phyloP scores from a whole-genome alignment of 441 rosid genomes.

The Croton laevigatus region DNA sequence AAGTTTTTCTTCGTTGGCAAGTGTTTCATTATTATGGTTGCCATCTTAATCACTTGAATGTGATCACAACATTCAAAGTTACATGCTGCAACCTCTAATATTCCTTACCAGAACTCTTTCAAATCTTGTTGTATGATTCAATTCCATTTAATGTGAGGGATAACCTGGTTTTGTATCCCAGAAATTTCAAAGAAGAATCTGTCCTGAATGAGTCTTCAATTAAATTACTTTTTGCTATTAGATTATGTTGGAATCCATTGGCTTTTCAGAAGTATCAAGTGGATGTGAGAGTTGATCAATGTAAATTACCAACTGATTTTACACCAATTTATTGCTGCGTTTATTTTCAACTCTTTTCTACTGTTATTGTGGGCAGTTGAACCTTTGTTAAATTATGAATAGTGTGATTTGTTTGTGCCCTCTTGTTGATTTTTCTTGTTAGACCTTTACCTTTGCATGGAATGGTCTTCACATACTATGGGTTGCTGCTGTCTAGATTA shows the following conservation, averaged over 20 bases:
- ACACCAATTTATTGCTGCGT: not conserved
- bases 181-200: not conserved
- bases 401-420: not conserved
- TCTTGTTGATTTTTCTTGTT: not conserved
- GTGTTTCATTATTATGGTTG: not conserved
- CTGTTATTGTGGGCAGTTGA: constrained; percentile 2
- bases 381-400: not conserved
- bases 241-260: not conserved
- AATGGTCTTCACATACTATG: not conserved
- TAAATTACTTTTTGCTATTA: not conserved
- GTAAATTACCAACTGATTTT: not conserved
- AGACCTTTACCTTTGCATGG: not conserved
- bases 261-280: not conserved
- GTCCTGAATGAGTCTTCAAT: not conserved
- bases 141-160: no score
- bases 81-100: not conserved
- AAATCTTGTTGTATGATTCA: not conserved
- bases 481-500: not conserved
- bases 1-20: no score
- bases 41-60: not conserved
- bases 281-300: not conserved
- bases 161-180: not conserved
- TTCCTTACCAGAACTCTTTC: not conserved
- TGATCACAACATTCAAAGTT: not conserved
- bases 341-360: not conserved